Percentiles rank a stretch among this genome's conserved stretches.
These are phyloP conservation scores for Solanum chilense DNA, from an alignment of 257 asterid genomes.

Conservation along the genomic window DNA sequence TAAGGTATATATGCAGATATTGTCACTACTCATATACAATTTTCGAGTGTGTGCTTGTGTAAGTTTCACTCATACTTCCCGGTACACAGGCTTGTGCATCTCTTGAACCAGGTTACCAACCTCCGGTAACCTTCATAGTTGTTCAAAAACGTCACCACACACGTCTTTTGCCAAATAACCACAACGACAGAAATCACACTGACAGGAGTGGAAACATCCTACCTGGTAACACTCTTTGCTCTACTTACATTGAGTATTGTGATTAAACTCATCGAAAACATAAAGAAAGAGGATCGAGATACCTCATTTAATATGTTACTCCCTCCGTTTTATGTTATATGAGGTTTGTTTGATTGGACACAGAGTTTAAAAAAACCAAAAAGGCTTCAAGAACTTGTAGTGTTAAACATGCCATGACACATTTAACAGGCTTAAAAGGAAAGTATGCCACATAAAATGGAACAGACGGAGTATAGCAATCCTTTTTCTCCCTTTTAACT, in stretches of 20 bases:
- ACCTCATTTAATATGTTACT: not conserved
- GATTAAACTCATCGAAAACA: not conserved
- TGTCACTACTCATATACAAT: not conserved
- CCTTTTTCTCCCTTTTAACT: not conserved
- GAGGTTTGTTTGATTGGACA: not conserved
- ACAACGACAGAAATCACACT: slow-evolving; percentile 69
- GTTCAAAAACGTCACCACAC: slow-evolving; percentile 97
- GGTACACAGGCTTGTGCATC: slow-evolving; percentile 83
- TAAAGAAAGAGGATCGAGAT: not conserved
- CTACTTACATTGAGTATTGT: not conserved
- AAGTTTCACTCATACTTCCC: not conserved
- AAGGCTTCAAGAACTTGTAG: not conserved
- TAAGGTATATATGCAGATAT: slow-evolving; percentile 27
- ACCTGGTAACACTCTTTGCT: slow-evolving; percentile 44
- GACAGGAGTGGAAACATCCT: slow-evolving; percentile 88
- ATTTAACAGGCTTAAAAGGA: not conserved
- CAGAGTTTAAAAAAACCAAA: not conserved
- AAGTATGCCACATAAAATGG: not conserved
- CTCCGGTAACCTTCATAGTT: slow-evolving; percentile 89
- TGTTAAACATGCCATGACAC: not conserved
- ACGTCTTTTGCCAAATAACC: slow-evolving; percentile 79
- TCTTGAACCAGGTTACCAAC: slow-evolving; percentile 94
- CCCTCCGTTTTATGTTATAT: not conserved
- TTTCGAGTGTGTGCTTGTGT: not conserved
- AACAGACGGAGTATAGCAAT: not conserved